Percentiles rank a stretch among this genome's conserved stretches.
These are phyloP conservation scores for Phytomonas sp. DNA, from an alignment of 208 protist species.

Conservation along the genomic window DNA sequence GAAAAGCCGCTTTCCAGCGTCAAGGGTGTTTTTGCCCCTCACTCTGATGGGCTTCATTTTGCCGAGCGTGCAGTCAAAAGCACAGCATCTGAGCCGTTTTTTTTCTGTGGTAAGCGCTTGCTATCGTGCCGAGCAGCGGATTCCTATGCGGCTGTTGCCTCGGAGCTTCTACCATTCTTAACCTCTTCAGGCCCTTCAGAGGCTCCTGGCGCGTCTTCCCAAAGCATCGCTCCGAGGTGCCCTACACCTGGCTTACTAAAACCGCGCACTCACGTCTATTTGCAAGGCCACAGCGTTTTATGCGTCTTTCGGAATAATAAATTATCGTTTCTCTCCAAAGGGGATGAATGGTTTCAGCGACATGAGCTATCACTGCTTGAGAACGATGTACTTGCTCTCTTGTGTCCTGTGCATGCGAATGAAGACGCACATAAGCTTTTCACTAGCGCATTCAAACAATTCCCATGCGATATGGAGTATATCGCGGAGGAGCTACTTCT, in stretches of 20 bases:
- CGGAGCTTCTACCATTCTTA: background rate
- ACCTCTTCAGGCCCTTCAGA: background rate
- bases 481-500: conserved; percentile 73
- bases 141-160: conserved; percentile 28
- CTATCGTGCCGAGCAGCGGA: conserved; percentile 30
- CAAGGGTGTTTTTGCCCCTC: background rate
- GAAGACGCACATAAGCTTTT: conserved; percentile 17
- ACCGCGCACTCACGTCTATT: conserved; percentile 6
- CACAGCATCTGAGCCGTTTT: conserved; percentile 25
- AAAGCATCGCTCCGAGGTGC: background rate
- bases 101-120: conserved; percentile 44
- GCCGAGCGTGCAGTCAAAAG: conserved; percentile 74
- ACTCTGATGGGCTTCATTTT: conserved; percentile 35
- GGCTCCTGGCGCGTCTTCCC: background rate
- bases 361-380: conserved; percentile 39
- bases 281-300: conserved; percentile 36
- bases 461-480: conserved; percentile 52
- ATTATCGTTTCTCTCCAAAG: conserved; percentile 53
- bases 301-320: conserved; percentile 38
- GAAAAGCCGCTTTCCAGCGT: conserved; percentile 17
- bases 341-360: conserved; percentile 30
- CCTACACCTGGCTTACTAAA: background rate
- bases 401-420: conserved; percentile 26
- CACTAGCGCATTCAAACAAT: background rate
- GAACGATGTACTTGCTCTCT: conserved; percentile 48